phyloP scores from a whole-genome alignment of 257 asterid species.

The Plantago elongata region DNA sequence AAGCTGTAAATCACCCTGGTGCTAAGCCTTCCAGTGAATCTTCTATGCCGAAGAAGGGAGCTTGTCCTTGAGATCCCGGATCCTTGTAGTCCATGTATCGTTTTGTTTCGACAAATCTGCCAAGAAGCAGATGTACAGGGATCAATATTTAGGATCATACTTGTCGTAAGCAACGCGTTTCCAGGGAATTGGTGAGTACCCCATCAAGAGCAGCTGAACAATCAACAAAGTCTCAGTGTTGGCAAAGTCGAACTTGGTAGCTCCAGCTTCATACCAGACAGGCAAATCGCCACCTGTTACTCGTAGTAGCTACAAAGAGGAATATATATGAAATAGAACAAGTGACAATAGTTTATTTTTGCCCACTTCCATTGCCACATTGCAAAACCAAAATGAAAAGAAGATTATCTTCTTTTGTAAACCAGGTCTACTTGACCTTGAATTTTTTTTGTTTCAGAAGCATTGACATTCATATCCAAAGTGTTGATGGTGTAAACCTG shows the following conservation, averaged over 20 bases:
- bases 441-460: too few relatives aligned
- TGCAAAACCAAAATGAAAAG: too few relatives aligned
- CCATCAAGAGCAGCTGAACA: conserved; percentile 80
- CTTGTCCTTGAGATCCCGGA: conserved; percentile 89
- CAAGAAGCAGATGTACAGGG: neutral
- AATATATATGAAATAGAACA: neutral
- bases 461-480: too few relatives aligned
- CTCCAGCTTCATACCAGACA: conserved; percentile 92
- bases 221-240: conserved; percentile 61
- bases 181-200: conserved; percentile 37
- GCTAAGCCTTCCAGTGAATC: conserved; percentile 76
- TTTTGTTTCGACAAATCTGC: conserved; percentile 77
- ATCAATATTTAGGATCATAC: neutral
- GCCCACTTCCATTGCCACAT: too few relatives aligned
- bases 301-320: conserved; percentile 55
- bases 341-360: neutral
- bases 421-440: too few relatives aligned
- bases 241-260: conserved; percentile 68
- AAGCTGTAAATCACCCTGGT: conserved; percentile 53
- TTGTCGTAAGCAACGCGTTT: neutral
- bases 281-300: conserved; percentile 74
- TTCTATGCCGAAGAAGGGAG: conserved; percentile 74
- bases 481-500: too few relatives aligned
- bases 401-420: too few relatives aligned
- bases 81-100: conserved; percentile 71